phyloP scores from a whole-genome alignment of 805 yeast species.

The Sporopachydermia quercuum region DNA sequence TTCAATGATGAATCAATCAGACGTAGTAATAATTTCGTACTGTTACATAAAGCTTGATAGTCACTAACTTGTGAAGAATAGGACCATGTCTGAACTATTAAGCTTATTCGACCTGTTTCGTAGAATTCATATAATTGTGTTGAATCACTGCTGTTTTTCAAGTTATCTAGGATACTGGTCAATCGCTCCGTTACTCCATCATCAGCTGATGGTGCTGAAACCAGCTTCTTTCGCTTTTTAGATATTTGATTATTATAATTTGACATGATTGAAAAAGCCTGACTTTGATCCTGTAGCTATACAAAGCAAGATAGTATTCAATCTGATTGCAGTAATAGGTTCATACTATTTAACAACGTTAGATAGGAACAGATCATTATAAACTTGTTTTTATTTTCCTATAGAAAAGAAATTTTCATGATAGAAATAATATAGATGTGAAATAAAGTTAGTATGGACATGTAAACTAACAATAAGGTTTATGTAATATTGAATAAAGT shows the following conservation, averaged over 20 bases:
- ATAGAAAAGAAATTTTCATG: too few relatives aligned
- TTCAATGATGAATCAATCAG: constrained; percentile 28
- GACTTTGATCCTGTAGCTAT: too few relatives aligned
- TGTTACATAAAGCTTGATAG: constrained; percentile 14
- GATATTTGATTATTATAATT: background rate
- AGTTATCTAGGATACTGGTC: background rate
- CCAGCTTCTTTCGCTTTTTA: background rate
- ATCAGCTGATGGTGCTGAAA: background rate
- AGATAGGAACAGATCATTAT: too few relatives aligned
- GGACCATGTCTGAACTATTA: constrained; percentile 31
- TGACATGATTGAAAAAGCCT: too few relatives aligned
- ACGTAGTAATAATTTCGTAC: constrained; percentile 17
- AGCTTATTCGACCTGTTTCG: constrained; percentile 20
- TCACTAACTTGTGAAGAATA: constrained; percentile 24
- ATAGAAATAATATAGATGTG: too few relatives aligned
- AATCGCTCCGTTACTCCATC: background rate
- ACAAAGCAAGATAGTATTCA: too few relatives aligned
- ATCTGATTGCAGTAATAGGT: too few relatives aligned
- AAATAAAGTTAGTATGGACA: too few relatives aligned
- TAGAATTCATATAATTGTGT: constrained; percentile 18
- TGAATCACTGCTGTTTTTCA: background rate
- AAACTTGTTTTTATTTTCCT: too few relatives aligned
- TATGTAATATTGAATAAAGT: too few relatives aligned
- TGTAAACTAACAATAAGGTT: too few relatives aligned
- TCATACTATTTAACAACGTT: too few relatives aligned